phyloP scores from a whole-genome alignment of 2,329 filamentous ascomycete genomes.

The Chaetomiaceae sp. region DNA sequence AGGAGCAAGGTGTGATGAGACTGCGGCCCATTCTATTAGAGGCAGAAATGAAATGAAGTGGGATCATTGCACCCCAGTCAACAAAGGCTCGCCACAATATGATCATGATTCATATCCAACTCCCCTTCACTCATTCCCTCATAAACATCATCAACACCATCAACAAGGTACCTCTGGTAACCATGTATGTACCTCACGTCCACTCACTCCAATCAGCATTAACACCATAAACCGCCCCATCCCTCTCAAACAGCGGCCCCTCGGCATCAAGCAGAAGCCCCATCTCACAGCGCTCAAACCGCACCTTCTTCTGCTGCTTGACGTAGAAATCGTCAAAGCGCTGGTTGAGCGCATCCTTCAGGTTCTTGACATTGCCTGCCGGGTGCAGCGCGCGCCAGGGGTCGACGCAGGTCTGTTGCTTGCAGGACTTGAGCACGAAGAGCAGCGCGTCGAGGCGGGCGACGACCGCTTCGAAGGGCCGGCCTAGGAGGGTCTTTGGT shows the following conservation, averaged over 20 bases:
- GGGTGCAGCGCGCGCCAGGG: constrained; percentile 57
- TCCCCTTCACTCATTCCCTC: no score
- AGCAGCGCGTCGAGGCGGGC: constrained; percentile 54
- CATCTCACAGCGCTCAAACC: constrained; percentile 48
- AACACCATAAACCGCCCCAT: constrained; percentile 27
- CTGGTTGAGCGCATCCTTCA: constrained; percentile 46
- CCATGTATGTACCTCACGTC: no score
- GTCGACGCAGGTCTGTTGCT: constrained; percentile 45
- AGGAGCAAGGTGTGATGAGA: no score
- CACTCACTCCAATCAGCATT: constrained; percentile 28
- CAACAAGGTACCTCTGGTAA: no score
- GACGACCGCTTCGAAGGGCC: constrained; percentile 38
- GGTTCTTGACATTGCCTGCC: constrained; percentile 42
- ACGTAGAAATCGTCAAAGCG: constrained; percentile 51
- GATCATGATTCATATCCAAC: no score
- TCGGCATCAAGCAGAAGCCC: constrained; percentile 55
- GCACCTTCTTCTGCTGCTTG: constrained; percentile 42
- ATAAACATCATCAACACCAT: no score
- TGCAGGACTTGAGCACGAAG: constrained; percentile 58
- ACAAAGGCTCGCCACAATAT: no score
- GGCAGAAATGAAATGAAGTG: no score
- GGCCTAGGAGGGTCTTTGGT: constrained; percentile 30
- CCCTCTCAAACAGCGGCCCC: constrained; percentile 42
- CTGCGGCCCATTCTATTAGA: no score
- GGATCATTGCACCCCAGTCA: no score